Evolutionary conservation across 257 asterid species (phyloP), one percentile per base, ranked within the genome.

Genomic region (Orobanche coerulescens): DNA sequence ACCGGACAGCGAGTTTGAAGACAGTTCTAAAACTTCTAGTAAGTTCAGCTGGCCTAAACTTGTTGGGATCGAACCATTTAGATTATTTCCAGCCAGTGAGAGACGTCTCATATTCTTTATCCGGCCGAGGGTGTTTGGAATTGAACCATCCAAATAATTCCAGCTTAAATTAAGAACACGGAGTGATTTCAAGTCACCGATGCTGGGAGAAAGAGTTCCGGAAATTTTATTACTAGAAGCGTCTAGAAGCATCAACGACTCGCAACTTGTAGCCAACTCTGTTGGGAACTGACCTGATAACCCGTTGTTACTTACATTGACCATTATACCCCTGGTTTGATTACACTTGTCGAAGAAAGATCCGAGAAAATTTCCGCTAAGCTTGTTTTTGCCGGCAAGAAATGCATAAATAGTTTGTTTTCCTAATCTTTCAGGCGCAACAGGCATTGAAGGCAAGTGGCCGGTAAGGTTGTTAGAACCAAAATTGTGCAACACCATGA

Each of bases 61-160:
- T 56, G 66, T n/a, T 9, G 95, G 95, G 65, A 87, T 82, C 34
- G 87, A 54, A 50, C 91, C 94, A 6, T 67, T 78, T 73, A 87
- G 78, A 46, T 74, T 71, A 73, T 87, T 81, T 56, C 88, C 88
- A 31, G 88, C 74, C 62, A 87, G 72, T 8, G 85, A 78, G 34
- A 87, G 88, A 48, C 42, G 44, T 37, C 40, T 76, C 36, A 87
- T 79, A 79, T 59, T 72, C 77, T 73, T 79, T 28, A 87, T 58
- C 69, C 61, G 71, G 67, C 84, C 82, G 62, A 87, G 42, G 54
- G 70, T 84, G 71, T 76, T 69, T 0, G 95, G 95, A 44, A 87
- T 78, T 12, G 70, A 58, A 55, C 88, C 95, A 33, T 78, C 79
- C 67, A 84, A 68, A 30, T 56, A 44, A 70, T 84, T 87, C 77